Evolutionary conservation across 371 early-diverging fungal species (phyloP).

Genomic region (Rhizomucor miehei): DNA sequence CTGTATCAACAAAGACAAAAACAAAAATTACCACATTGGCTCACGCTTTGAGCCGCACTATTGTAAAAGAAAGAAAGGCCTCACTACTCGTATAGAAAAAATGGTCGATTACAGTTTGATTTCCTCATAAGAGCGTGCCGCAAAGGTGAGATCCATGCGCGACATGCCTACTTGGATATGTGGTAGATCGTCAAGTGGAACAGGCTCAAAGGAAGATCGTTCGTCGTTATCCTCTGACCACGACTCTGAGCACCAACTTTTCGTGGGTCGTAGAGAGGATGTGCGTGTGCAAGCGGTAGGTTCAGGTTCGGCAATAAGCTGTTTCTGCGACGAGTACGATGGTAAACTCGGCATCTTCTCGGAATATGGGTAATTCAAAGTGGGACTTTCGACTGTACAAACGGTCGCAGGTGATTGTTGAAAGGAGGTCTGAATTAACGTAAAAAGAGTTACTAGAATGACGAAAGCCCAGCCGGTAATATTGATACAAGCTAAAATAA

Average conservation of each 20-base stretch:
- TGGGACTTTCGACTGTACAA: slow-evolving; percentile 11
- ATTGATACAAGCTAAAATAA: slow-evolving; percentile 8
- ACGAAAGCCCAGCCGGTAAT: slow-evolving; percentile 13
- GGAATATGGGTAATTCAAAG: neutral
- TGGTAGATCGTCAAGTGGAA: slow-evolving; percentile 15
- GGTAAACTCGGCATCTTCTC: neutral
- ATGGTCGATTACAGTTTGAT: neutral
- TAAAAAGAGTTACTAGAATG: slow-evolving; percentile 9
- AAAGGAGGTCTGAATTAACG: slow-evolving; percentile 3
- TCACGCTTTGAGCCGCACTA: neutral
- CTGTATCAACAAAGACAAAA: neutral
- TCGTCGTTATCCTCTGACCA: too few relatives aligned
- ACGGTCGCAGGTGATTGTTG: slow-evolving; percentile 7
- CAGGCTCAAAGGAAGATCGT: slow-evolving; percentile 3
- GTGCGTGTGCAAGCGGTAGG: too few relatives aligned
- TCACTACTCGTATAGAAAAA: neutral
- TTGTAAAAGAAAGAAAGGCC: neutral
- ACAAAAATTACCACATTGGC: neutral
- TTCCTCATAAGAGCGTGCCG: slow-evolving; percentile 3
- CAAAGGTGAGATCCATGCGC: slow-evolving; percentile 12
- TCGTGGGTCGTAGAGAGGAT: too few relatives aligned
- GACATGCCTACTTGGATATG: slow-evolving; percentile 22
- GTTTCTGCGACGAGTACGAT: too few relatives aligned
- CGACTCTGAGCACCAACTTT: too few relatives aligned
- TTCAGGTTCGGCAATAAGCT: too few relatives aligned